These are phyloP conservation scores for Talaromyces islandicus DNA, from an alignment of 2,329 filamentous ascomycete genomes.

Conservation along the genomic window DNA sequence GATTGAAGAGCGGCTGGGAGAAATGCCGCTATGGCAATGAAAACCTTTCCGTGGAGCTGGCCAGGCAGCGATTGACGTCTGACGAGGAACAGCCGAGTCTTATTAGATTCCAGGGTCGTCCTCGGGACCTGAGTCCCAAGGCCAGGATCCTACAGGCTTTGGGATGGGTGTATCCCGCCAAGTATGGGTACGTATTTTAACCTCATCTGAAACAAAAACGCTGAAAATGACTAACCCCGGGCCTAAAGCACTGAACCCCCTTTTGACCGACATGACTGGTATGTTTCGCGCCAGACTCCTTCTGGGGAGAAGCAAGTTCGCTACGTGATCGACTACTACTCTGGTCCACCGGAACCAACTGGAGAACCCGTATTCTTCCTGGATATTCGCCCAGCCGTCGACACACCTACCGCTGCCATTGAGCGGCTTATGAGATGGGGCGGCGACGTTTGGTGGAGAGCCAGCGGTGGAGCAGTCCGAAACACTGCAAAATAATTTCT, in stretches of 20 bases:
- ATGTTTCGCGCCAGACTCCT: slow-evolving; percentile 64
- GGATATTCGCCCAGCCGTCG: slow-evolving; percentile 83
- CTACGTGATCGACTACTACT: slow-evolving; percentile 97
- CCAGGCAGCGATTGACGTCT: slow-evolving; percentile 42
- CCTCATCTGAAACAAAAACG: too few species aligned
- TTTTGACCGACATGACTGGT: slow-evolving; percentile 98
- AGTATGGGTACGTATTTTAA: slow-evolving; percentile 60
- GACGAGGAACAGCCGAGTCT: slow-evolving; percentile 57
- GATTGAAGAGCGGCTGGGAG: slow-evolving; percentile 66
- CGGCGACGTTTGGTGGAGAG: slow-evolving; percentile 89
- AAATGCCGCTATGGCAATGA: slow-evolving; percentile 69
- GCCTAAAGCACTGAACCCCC: slow-evolving; percentile 65
- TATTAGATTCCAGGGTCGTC: slow-evolving; percentile 80
- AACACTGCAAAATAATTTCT: slow-evolving; percentile 6
- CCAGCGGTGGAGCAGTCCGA: slow-evolving; percentile 63
- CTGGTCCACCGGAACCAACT: slow-evolving; percentile 69
- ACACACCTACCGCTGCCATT: slow-evolving; percentile 70
- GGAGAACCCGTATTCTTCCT: slow-evolving; percentile 95
- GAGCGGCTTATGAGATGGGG: slow-evolving; percentile 86
- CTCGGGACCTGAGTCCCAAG: slow-evolving; percentile 86
- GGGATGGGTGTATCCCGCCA: slow-evolving; percentile 70
- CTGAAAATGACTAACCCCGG: not conserved
- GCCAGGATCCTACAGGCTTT: slow-evolving; percentile 76
- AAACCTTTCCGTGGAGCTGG: slow-evolving; percentile 51
- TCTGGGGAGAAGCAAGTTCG: slow-evolving; percentile 71